Evolutionary conservation across 306 rosid species (phyloP).

Genomic region (Aeschynomene evenia): DNA sequence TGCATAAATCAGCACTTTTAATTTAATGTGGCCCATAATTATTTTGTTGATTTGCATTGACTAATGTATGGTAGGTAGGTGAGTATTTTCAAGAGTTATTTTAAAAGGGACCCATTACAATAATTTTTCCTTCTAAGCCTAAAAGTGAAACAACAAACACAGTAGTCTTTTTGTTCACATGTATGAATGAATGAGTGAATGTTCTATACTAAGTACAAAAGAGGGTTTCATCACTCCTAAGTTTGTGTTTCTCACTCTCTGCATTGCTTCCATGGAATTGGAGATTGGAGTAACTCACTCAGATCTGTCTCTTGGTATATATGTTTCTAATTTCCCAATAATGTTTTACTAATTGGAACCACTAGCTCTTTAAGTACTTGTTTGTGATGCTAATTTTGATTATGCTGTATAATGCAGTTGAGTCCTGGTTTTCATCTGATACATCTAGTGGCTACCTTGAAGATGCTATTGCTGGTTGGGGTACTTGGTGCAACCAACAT

Average conservation of each 20-base stretch:
- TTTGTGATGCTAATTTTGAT: conserved; percentile 14
- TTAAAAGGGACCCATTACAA: conserved; percentile 41
- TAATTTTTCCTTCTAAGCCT: conserved; percentile 27
- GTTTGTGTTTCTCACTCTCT: conserved; percentile 34
- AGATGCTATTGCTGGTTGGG: conserved; percentile 51
- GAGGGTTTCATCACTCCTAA: not conserved
- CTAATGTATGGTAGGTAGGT: conserved; percentile 49
- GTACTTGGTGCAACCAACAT: conserved; percentile 42
- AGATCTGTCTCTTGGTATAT: conserved; percentile 38
- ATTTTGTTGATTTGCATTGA: conserved; percentile 38
- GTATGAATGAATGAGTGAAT: conserved; percentile 33
- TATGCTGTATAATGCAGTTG: conserved; percentile 32
- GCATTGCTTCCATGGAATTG: conserved; percentile 44
- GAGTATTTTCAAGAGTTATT: conserved; percentile 43
- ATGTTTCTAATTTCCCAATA: not conserved
- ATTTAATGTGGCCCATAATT: conserved; percentile 38
- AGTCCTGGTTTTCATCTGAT: conserved; percentile 40
- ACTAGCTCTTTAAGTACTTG: conserved; percentile 10
- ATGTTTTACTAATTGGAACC: not conserved
- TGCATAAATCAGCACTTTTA: conserved; percentile 37
- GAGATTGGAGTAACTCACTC: conserved; percentile 42
- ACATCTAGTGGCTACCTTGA: conserved; percentile 51
- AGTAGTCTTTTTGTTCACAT: conserved; percentile 38
- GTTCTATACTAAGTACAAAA: conserved; percentile 17
- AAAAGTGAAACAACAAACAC: conserved; percentile 43